A percentile compares a stretch with the other conserved stretches of the same genome.
These are phyloP conservation scores for Penicillium longicatenatum DNA, from an alignment of 495 filamentous ascomycete species.

Conservation along the genomic window DNA sequence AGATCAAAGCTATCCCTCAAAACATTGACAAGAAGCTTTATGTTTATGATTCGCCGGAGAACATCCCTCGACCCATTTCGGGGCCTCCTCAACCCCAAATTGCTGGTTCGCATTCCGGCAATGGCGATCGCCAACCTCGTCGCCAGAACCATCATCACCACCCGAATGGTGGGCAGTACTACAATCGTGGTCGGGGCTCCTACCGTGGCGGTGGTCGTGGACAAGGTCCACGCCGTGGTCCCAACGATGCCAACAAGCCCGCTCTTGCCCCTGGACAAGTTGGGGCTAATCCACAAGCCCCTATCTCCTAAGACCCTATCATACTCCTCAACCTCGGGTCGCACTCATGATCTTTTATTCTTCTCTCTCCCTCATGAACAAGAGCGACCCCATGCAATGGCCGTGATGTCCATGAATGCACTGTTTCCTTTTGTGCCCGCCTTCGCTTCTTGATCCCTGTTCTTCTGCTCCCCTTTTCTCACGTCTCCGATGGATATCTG, in stretches of 20 bases:
- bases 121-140: slow-evolving; percentile 38
- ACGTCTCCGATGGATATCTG: slow-evolving; percentile 1
- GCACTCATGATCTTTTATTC: neutral
- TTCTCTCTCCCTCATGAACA: neutral
- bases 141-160: slow-evolving; percentile 44
- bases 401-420: neutral
- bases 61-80: slow-evolving; percentile 78
- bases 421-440: neutral
- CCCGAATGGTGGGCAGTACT: slow-evolving; percentile 40
- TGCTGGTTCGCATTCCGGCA: slow-evolving; percentile 24
- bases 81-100: slow-evolving; percentile 39
- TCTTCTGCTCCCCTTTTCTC: slow-evolving; percentile 10
- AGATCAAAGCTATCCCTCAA: slow-evolving; percentile 92
- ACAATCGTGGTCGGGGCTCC: slow-evolving; percentile 38
- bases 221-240: slow-evolving; percentile 47
- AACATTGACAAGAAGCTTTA: slow-evolving; percentile 98
- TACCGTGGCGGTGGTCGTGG: slow-evolving; percentile 46
- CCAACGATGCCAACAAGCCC: slow-evolving; percentile 36
- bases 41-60: slow-evolving; percentile 95
- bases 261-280: slow-evolving; percentile 29
- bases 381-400: slow-evolving; percentile 2
- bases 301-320: slow-evolving; percentile 26
- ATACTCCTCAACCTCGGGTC: neutral
- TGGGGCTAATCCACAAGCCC: slow-evolving; percentile 36
- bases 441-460: neutral